Percentiles rank a stretch among this genome's conserved stretches.
phyloP scores from a whole-genome alignment of 805 yeast species.

The Spathaspora passalidarum region DNA sequence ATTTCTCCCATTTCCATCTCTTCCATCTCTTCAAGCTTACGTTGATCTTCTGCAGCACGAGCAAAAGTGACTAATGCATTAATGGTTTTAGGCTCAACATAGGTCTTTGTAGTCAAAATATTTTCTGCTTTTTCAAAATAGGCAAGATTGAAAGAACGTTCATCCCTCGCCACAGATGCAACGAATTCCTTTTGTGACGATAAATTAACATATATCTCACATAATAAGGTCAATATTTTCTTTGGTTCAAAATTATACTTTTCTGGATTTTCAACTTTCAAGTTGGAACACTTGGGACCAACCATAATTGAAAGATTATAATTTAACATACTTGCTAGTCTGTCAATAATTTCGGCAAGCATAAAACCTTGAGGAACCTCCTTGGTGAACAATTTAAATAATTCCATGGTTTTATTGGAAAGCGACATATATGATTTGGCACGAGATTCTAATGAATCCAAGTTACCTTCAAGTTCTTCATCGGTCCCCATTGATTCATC shows the following conservation, averaged over 20 bases:
- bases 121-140: constrained; percentile 69
- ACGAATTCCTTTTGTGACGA: constrained; percentile 63
- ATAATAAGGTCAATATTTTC: constrained; percentile 61
- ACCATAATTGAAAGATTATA: constrained; percentile 89
- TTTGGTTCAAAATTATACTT: constrained; percentile 82
- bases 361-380: constrained; percentile 86
- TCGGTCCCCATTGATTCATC: constrained; percentile 48
- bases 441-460: constrained; percentile 54
- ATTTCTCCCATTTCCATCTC: constrained; percentile 87
- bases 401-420: constrained; percentile 74
- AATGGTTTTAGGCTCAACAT: constrained; percentile 48
- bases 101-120: constrained; percentile 58
- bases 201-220: constrained; percentile 74
- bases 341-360: constrained; percentile 85
- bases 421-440: constrained; percentile 82
- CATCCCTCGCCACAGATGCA: constrained; percentile 82
- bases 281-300: constrained; percentile 89
- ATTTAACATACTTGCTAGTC: constrained; percentile 94
- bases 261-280: constrained; percentile 82
- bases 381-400: constrained; percentile 77
- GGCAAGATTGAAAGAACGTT: constrained; percentile 74
- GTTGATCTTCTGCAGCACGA: constrained; percentile 58
- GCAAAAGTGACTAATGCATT: constrained; percentile 54
- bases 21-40: constrained; percentile 68
- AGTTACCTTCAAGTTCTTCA: constrained; percentile 57